phyloP scores from a whole-genome alignment of 176 grass and related monocot species.

The Lolium multiflorum region DNA sequence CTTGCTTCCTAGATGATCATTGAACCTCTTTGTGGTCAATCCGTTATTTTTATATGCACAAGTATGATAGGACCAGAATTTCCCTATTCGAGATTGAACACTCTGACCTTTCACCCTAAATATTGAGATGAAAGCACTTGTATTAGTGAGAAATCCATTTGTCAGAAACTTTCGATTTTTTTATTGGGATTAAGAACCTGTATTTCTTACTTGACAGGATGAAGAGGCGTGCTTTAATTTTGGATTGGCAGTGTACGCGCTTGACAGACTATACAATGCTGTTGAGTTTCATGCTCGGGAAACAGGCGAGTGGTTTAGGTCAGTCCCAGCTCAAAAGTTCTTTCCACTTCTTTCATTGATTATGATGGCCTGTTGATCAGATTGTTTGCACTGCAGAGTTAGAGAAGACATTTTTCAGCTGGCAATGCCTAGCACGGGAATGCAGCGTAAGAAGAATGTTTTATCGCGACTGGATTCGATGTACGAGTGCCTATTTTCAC shows the following conservation, averaged over 20 bases:
- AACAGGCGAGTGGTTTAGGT: background rate
- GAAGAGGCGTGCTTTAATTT: constrained; percentile 68
- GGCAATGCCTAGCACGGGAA: background rate
- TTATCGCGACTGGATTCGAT: background rate
- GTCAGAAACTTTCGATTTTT: background rate
- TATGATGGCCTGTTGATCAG: background rate
- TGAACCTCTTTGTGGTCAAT: background rate
- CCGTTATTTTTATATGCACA: background rate
- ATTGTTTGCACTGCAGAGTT: background rate
- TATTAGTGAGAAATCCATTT: background rate
- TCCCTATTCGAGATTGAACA: background rate
- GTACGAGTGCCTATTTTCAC: too few relatives aligned
- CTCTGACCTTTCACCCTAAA: background rate
- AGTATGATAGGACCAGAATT: background rate
- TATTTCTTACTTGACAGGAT: constrained; percentile 53
- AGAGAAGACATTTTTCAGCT: background rate
- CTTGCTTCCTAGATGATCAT: background rate
- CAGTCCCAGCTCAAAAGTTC: background rate
- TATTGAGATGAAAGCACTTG: background rate
- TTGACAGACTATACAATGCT: background rate
- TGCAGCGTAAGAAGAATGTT: background rate
- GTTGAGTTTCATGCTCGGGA: background rate
- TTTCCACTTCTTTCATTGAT: background rate
- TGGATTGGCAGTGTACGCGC: constrained; percentile 72
- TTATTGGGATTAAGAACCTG: constrained; percentile 11